Conservation (phyloP, 2,329 filamentous ascomycete species). For the Pestalotiopsis sp. region DNA sequence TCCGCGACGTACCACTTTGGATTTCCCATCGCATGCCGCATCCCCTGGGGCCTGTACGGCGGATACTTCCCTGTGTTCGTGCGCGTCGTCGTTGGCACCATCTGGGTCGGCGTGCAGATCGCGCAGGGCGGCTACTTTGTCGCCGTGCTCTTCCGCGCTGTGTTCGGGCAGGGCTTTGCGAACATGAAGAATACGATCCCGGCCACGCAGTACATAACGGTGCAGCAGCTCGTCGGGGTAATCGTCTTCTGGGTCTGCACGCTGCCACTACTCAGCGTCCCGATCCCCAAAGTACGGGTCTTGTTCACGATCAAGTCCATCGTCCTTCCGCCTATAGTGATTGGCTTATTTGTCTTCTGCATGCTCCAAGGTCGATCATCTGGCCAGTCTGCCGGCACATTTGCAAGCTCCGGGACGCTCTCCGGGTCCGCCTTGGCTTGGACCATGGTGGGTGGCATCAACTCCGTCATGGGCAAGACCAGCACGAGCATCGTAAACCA, state of each 20-base stretch:
- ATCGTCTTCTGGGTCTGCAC: constrained; percentile 21
- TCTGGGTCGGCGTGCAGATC: constrained; percentile 14
- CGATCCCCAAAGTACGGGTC: constrained; percentile 13
- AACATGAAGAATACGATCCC: constrained; percentile 13
- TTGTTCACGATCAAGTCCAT: constrained; percentile 12
- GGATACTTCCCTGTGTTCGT: constrained; percentile 14
- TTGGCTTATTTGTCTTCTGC: constrained; percentile 14
- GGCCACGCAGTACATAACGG: constrained; percentile 11
- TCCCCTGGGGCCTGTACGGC: constrained; percentile 13
- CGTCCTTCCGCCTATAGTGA: constrained; percentile 12
- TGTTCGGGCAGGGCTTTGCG: constrained; percentile 12
- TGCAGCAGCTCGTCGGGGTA: constrained; percentile 9
- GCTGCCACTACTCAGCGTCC: constrained; percentile 19
- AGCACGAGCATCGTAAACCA: constrained; percentile 36
- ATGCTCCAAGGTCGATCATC: constrained; percentile 19
- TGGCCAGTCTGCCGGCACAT: constrained; percentile 26
- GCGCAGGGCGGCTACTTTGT: constrained; percentile 14
- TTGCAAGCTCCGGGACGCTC: constrained; percentile 13
- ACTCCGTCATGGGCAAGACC: constrained; percentile 37
- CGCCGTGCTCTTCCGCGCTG: constrained; percentile 11
- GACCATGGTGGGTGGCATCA: constrained; percentile 29
- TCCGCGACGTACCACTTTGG: constrained; percentile 14
- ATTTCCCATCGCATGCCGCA: constrained; percentile 12
- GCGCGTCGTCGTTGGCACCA: constrained; percentile 10
- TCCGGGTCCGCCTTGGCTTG: background rate